Base-by-base conservation (phyloP, 2,329 filamentous ascomycete genomes). In the Diplodia seriata region DNA sequence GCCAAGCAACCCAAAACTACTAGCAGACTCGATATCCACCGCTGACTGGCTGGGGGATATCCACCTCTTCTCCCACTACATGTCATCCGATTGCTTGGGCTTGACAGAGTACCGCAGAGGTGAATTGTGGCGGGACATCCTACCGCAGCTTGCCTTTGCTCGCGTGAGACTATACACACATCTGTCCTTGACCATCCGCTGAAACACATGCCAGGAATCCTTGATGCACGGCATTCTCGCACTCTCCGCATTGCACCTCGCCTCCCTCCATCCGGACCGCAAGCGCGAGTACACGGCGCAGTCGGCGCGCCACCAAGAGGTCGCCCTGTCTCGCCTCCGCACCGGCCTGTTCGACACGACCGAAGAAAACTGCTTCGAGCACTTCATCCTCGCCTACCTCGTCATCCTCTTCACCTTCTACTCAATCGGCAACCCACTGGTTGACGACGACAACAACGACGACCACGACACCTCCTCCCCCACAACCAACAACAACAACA, bases 311-410 rank as follows among this genome's bases (percentile, higher is more conserved):
- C 59, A 63, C 8, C 59, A 63, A 20, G 59, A 63, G 4, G 36
- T 63, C 8, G 59, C 59, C 18, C 43, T 63, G 29, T 63, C 59
- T 5, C 43, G 59, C 9, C 47, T 63, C 1, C 43, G 47, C n/a
- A 51, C 36, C 8, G 59, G 43, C 12, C 47, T 63, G 15, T 63
- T 51, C 59, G 47, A 63, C 12, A 40, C 50, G 31, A 51, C 43
- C 29, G 29, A 63, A 20, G 15, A 63, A 20, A 63, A 63, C 47
- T 51, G 47, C 47, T 12, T 20, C 59, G 59, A 63, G 31, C 31
- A 49, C 47, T 63, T 63, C 47, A 3, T 63, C 29, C 59, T 63
- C 47, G 29, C 59, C 23, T 63, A 51, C 59, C 23, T 63, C 40
- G 47, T 63, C 12, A 20, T 63, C 26, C 33, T 51, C n/a, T 18